Evolutionary conservation across 108 stramenopile species (phyloP).

Genomic region (Stephanodiscus minutulus): DNA sequence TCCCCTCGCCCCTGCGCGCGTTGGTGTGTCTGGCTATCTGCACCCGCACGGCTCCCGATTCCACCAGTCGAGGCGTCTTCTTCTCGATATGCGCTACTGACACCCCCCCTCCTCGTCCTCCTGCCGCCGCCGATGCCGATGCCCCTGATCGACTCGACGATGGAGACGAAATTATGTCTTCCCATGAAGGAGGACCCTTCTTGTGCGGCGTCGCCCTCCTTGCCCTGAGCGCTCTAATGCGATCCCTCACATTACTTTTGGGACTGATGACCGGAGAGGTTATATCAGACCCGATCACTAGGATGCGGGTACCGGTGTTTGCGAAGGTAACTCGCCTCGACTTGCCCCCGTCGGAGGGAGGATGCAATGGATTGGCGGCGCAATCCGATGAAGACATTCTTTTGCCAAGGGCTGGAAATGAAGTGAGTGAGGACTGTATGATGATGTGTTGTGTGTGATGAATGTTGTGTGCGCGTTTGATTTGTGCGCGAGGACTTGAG

Average conservation of each 20-base stretch:
- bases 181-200: not conserved
- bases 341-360: not conserved
- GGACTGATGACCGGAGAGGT: not conserved
- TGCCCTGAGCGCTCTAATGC: not conserved
- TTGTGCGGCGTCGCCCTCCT: constrained; percentile 1
- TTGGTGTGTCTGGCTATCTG: constrained; percentile 9
- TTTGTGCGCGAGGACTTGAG: too few relatives aligned
- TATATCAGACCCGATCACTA: not conserved
- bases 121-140: not conserved
- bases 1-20: not conserved
- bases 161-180: not conserved
- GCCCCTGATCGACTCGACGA: not conserved
- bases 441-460: too few relatives aligned
- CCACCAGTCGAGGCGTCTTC: constrained; percentile 11
- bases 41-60: constrained; percentile 22
- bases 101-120: too few relatives aligned
- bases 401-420: not conserved
- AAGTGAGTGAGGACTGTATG: too few relatives aligned
- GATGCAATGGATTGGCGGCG: not conserved
- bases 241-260: not conserved
- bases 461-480: too few relatives aligned
- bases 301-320: not conserved
- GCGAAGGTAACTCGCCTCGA: not conserved
- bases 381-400: not conserved
- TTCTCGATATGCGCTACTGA: not conserved